Conservation (phyloP, 2,329 filamentous ascomycete species). For the Clarireedia monteithiana region DNA sequence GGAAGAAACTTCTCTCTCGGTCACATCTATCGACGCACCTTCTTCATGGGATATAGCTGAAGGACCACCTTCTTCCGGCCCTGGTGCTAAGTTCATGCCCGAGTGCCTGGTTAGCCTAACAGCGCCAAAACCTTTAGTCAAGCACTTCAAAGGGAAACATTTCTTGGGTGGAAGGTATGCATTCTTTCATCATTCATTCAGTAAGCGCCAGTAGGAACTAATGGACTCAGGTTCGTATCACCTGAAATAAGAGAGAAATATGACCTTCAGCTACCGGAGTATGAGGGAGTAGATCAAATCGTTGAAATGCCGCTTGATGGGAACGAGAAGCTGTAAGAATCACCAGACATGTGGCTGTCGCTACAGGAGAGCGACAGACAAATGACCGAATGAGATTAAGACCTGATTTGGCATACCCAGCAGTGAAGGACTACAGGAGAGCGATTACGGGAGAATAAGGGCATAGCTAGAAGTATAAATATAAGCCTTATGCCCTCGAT, state of each 20-base stretch:
- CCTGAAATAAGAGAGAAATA: slow-evolving; percentile 77
- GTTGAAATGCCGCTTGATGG: slow-evolving; percentile 58
- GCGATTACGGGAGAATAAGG: no score
- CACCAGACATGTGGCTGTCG: no score
- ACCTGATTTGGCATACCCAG: no score
- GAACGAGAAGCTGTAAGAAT: slow-evolving; percentile 32
- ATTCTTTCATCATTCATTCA: slow-evolving; percentile 5
- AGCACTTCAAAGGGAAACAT: slow-evolving; percentile 77
- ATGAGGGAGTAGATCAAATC: slow-evolving; percentile 81
- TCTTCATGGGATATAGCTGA: slow-evolving; percentile 90
- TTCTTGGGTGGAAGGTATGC: slow-evolving; percentile 78
- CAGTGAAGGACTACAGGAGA: no score
- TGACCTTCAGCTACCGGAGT: slow-evolving; percentile 71
- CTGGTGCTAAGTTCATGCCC: slow-evolving; percentile 76
- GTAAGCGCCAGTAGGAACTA: neutral
- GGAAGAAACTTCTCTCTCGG: slow-evolving; percentile 63
- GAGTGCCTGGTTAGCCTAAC: slow-evolving; percentile 78
- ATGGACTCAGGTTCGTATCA: slow-evolving; percentile 61
- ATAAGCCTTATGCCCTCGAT: no score
- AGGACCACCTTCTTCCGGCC: slow-evolving; percentile 69
- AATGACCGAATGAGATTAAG: no score
- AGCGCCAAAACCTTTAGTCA: slow-evolving; percentile 84
- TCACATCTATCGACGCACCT: slow-evolving; percentile 86
- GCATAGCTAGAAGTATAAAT: no score
- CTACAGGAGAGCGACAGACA: no score